Evolutionary conservation across 2,329 filamentous ascomycete genomes (phyloP).

Genomic region (Sclerotinia spermophila): DNA sequence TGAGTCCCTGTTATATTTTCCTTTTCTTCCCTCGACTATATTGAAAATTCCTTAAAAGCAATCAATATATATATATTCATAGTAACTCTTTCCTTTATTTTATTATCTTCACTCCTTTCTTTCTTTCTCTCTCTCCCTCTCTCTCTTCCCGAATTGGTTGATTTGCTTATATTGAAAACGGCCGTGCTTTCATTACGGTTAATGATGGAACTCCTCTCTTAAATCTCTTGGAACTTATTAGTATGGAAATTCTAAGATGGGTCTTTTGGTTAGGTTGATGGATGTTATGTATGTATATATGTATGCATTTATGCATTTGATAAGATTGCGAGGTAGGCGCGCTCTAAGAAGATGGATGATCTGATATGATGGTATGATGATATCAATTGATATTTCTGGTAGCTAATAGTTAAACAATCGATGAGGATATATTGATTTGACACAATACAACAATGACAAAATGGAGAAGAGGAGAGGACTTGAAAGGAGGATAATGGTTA

Average conservation of each 20-base stretch:
- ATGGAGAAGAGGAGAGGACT: not conserved
- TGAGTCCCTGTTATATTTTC: not conserved
- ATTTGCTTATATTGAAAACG: not conserved
- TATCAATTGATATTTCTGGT: not conserved
- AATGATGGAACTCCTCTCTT: not conserved
- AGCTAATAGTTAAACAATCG: not conserved
- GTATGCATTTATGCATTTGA: not conserved
- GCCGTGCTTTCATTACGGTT: not conserved
- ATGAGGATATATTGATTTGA: not conserved
- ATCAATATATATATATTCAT: too few relatives aligned
- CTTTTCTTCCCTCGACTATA: not conserved
- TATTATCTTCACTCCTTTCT: too few relatives aligned
- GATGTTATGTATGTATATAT: too few relatives aligned
- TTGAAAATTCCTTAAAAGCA: not conserved
- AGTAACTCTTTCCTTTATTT: too few relatives aligned
- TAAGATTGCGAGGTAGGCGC: not conserved
- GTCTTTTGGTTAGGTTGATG: not conserved
- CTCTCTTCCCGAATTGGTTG: not conserved
- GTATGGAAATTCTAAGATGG: not conserved
- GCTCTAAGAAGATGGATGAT: not conserved
- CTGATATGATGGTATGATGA: not conserved
- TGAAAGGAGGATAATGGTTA: too few relatives aligned
- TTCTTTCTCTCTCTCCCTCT: too few relatives aligned
- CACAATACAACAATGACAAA: not conserved
- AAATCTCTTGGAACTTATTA: not conserved